Conservation (phyloP, 345 rosid genomes). For the Hibiscus trionum region DNA sequence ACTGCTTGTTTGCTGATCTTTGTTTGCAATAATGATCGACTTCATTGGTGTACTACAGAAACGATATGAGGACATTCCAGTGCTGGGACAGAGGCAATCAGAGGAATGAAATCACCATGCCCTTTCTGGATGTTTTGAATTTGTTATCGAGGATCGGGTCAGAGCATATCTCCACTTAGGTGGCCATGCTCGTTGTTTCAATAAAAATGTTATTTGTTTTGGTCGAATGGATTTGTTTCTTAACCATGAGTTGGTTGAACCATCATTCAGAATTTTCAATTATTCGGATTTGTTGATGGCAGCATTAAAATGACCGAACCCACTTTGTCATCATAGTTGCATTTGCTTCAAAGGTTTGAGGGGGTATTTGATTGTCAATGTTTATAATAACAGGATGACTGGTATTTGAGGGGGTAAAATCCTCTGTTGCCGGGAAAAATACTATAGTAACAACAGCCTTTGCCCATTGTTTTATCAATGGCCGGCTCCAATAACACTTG, state of each 20-base stretch:
- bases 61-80: constrained; percentile 80
- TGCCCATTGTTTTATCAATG: neutral
- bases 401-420: neutral
- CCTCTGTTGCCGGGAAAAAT: neutral
- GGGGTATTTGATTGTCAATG: neutral
- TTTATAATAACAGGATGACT: neutral
- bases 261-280: neutral
- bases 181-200: constrained; percentile 14
- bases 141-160: neutral
- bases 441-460: neutral
- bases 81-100: constrained; percentile 79
- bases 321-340: neutral
- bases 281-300: constrained; percentile 2
- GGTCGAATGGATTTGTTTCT: neutral
- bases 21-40: neutral
- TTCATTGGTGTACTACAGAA: constrained; percentile 40
- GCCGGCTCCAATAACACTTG: neutral
- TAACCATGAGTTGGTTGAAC: neutral
- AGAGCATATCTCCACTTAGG: constrained; percentile 3
- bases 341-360: neutral
- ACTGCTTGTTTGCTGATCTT: neutral
- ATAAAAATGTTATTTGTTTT: constrained; percentile 9
- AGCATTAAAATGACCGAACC: neutral
- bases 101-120: constrained; percentile 38
- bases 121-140: constrained; percentile 3